Percentiles rank a stretch among this genome's conserved stretches.
These are phyloP conservation scores for Ceratocystis diversiconidia DNA, from an alignment of 2,329 filamentous ascomycete genomes.

Conservation along the genomic window DNA sequence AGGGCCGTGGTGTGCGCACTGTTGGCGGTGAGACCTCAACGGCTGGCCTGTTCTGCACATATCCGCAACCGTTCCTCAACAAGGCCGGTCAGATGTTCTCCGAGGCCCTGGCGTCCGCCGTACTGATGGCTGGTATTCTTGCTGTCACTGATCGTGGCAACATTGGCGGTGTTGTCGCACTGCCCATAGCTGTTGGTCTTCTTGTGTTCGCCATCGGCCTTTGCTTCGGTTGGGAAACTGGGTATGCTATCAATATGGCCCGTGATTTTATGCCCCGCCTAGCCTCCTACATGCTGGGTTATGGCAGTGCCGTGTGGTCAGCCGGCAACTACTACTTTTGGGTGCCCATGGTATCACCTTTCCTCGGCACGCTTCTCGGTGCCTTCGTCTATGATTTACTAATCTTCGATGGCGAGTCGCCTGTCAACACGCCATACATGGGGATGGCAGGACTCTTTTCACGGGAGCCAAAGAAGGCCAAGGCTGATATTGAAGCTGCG, in stretches of 20 bases:
- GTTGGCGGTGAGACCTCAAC: slow-evolving; percentile 45
- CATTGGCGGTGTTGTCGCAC: slow-evolving; percentile 38
- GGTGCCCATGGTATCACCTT: slow-evolving; percentile 61
- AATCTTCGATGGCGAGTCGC: slow-evolving; percentile 55
- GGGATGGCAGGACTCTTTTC: slow-evolving; percentile 41
- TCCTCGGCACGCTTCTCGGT: slow-evolving; percentile 48
- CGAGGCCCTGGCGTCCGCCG: slow-evolving; percentile 52
- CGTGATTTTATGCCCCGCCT: slow-evolving; percentile 58
- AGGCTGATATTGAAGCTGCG: slow-evolving; percentile 22
- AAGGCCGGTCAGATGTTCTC: slow-evolving; percentile 52
- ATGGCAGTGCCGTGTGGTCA: slow-evolving; percentile 51
- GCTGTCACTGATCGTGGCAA: slow-evolving; percentile 47
- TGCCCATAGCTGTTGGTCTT: slow-evolving; percentile 23
- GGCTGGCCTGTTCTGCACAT: slow-evolving; percentile 60
- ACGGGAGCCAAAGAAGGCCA: slow-evolving; percentile 23
- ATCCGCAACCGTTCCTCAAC: slow-evolving; percentile 48
- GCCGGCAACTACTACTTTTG: slow-evolving; percentile 60
- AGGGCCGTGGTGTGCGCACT: slow-evolving; percentile 47
- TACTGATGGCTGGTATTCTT: slow-evolving; percentile 60
- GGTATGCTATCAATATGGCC: slow-evolving; percentile 61
- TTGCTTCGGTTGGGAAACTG: slow-evolving; percentile 63
- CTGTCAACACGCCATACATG: slow-evolving; percentile 52
- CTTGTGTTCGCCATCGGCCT: slow-evolving; percentile 59
- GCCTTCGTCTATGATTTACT: slow-evolving; percentile 54
- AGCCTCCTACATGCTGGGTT: slow-evolving; percentile 53